Percentiles rank a stretch among this genome's conserved stretches.
Conservation (phyloP, 345 rosid genomes). For the Sisymbrium irio region DNA sequence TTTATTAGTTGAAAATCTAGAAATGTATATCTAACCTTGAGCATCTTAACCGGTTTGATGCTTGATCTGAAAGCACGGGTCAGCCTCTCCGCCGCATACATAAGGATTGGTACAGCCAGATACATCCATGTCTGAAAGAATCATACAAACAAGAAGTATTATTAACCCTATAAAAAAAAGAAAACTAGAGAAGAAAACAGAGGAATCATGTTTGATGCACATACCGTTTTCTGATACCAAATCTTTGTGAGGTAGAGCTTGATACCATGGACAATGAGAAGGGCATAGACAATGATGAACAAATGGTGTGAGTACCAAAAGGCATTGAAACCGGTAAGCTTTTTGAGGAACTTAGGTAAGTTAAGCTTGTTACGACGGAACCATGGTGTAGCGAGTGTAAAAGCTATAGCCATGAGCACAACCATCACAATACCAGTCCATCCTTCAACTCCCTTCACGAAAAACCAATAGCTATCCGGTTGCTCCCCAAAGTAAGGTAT, state of each 20-base stretch:
- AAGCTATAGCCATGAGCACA: conserved; percentile 74
- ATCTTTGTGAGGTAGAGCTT: conserved; percentile 62
- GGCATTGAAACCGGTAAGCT: conserved; percentile 84
- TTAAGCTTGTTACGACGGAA: conserved; percentile 75
- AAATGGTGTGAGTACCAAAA: conserved; percentile 92
- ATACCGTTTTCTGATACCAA: conserved; percentile 85
- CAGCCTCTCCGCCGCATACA: conserved; percentile 69
- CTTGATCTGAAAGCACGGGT: conserved; percentile 78
- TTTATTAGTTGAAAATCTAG: neutral
- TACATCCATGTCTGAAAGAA: conserved; percentile 89
- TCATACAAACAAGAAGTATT: neutral
- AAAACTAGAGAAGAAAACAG: neutral
- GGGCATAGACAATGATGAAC: conserved; percentile 72
- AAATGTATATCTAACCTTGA: conserved; percentile 41
- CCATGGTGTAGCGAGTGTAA: conserved; percentile 87
- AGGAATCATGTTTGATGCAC: neutral
- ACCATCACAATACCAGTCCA: conserved; percentile 74
- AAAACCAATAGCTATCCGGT: conserved; percentile 71
- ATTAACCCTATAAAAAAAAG: neutral
- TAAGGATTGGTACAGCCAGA: conserved; percentile 59
- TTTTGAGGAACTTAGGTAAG: conserved; percentile 62
- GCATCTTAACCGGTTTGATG: conserved; percentile 72
- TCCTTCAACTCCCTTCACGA: conserved; percentile 76
- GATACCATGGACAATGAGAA: conserved; percentile 77
- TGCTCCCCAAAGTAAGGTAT: conserved; percentile 58